These are phyloP conservation scores for Penicillium sp. DNA, from an alignment of 2,329 filamentous ascomycete species.

Conservation along the genomic window DNA sequence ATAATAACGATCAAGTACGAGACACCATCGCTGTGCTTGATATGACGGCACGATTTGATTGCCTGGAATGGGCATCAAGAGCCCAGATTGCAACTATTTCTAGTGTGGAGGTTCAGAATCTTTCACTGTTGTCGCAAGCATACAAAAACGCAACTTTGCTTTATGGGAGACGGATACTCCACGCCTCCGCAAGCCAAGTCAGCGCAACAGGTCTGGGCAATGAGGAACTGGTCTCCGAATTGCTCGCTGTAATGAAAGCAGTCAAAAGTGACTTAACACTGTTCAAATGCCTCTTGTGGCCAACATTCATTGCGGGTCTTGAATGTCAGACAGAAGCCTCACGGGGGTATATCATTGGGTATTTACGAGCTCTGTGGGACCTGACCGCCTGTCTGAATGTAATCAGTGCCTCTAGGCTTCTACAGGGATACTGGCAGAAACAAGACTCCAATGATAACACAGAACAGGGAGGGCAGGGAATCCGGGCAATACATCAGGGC, in stretches of 20 bases:
- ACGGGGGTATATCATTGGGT: slow-evolving; percentile 1
- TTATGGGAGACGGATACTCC: slow-evolving; percentile 17
- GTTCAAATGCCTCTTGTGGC: slow-evolving; percentile 31
- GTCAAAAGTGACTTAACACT: slow-evolving; percentile 10
- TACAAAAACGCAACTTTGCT: slow-evolving; percentile 19
- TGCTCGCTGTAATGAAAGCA: background rate
- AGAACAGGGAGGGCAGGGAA: background rate
- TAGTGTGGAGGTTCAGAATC: background rate
- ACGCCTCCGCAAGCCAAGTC: background rate
- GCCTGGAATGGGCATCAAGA: background rate
- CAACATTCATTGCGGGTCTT: slow-evolving; percentile 22
- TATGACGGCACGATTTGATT: background rate
- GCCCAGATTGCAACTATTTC: background rate
- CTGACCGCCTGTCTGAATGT: slow-evolving; percentile 26
- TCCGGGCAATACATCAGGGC: background rate
- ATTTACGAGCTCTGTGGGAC: slow-evolving; percentile 22
- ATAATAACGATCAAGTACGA: background rate
- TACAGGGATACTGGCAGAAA: slow-evolving; percentile 18
- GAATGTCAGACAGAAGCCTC: slow-evolving; percentile 15
- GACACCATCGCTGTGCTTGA: background rate
- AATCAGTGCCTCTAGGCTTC: slow-evolving; percentile 22
- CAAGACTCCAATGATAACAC: background rate
- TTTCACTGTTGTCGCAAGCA: slow-evolving; percentile 9
- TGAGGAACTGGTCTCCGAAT: background rate
- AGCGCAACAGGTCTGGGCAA: too few relatives aligned